phyloP scores from a whole-genome alignment of 495 filamentous ascomycete genomes.

The Cairneyella variabilis region DNA sequence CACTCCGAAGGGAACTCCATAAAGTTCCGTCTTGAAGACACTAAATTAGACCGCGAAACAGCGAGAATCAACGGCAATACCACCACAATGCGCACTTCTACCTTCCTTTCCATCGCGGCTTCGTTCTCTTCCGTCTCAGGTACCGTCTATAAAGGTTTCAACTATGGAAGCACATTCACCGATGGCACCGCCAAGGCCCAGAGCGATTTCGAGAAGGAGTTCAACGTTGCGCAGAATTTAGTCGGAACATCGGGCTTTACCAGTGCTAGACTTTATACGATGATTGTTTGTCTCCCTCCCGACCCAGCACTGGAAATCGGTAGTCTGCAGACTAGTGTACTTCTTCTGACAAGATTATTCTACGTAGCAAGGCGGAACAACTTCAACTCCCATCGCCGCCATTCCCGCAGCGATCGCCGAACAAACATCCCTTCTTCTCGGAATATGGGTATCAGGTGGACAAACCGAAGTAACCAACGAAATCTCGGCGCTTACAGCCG shows the following conservation, averaged over 20 bases:
- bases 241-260: slow-evolving; percentile 66
- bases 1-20: not conserved
- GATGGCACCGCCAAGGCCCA: slow-evolving; percentile 58
- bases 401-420: slow-evolving; percentile 76
- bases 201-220: slow-evolving; percentile 66
- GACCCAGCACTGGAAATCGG: not conserved
- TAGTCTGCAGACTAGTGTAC: not conserved
- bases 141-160: slow-evolving; percentile 69
- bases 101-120: slow-evolving; percentile 4
- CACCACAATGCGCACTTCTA: slow-evolving; percentile 12
- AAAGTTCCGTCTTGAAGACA: not conserved
- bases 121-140: slow-evolving; percentile 5
- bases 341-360: slow-evolving; percentile 7
- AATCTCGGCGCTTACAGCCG: slow-evolving; percentile 58
- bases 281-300: slow-evolving; percentile 28
- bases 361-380: slow-evolving; percentile 43
- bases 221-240: slow-evolving; percentile 65
- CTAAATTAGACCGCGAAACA: too few relatives aligned
- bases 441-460: slow-evolving; percentile 71
- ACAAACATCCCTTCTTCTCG: slow-evolving; percentile 67
- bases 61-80: not conserved
- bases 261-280: slow-evolving; percentile 56
- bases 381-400: slow-evolving; percentile 55
- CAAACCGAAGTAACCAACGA: slow-evolving; percentile 61
- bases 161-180: slow-evolving; percentile 62